Evolutionary conservation across 106 monocot genomes (phyloP), one percentile per base, ranked within the genome.

Genomic region (Cymbidium sinense): DNA sequence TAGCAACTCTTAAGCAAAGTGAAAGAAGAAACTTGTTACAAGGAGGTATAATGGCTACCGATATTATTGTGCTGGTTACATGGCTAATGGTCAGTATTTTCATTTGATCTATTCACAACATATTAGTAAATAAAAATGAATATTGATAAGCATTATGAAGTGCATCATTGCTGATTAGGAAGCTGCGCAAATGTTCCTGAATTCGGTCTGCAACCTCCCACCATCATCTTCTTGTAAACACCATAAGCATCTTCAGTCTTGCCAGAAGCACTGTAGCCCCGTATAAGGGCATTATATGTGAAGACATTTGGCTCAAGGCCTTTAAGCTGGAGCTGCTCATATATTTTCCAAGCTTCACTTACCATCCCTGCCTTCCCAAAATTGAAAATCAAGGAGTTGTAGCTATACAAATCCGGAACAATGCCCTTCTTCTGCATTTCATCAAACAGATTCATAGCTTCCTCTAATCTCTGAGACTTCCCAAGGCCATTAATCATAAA

Each of bases 201-300:
- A 84, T 99, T 99, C 5, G 98, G 98, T 19, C 75, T 83, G 87
- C 94, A 99, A 33, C 98, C 98, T 9, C 83, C 84, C 76, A 75
- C 65, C 77, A 87, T 77, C 98, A 99, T 94, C 83, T 86, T 83
- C 70, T 83, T 75, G 50, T 92, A 99, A 12, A 92, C 77, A n/a
- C 84, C 58, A 83, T 86, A 99, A 74, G 94, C 94, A 76, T 82
- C 37, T 18, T 99, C 94, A 28, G 83, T 74, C 34, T 89, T 64
- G 34, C 92, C 92, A n/a, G 84, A 77, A 12, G 70, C 62, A 50
- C 90, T 86, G 75, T 92, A 92, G 29, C 92, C 92, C 50, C 90
- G 83, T 77, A 99, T 99, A 28, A 99, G 85, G 34, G 98, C 89
- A 85, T 99, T 94, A 67, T 94, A 94, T 27, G 98, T 99, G 70